Evolutionary conservation across 148 eudicot genomes (phyloP), one percentile per base, ranked within the genome.

Genomic region (Silene uniflora): DNA sequence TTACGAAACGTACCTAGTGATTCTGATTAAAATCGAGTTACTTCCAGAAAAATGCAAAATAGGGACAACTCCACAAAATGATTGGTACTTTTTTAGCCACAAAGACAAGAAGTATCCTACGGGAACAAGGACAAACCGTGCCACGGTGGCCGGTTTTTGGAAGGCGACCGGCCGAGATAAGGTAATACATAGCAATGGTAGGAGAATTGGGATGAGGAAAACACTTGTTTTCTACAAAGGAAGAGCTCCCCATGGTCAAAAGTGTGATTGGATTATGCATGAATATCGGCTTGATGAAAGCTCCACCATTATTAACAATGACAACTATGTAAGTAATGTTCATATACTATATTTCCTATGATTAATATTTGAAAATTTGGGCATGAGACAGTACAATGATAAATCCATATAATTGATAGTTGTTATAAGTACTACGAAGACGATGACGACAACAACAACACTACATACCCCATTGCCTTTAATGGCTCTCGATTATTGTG

Each of bases 81-180:
- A 87, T 39, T 85, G 88, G 88, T 87, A 87, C 71, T 83, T 87
- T 72, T 87, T 87, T 73, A 87, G 87, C 67, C 88, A 85, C 80
- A 87, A 87, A 62, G 90, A 85, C 76, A 87, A 87, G 80, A 87
- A 87, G 54, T 87, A 87, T 74, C 88, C 90, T 0, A 87, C 88
- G 12, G 90, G 90, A 7, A 87, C 82, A 9, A 77, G 90, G 60
- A 85, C 90, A 0, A 87, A 87, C 66, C 82, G 90, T 0, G 90
- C 90, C 16, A 87, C 90, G 6, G 80, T 67, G 32, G 81, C 86
- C 67, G 90, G 90, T 46, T 87, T 87, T 58, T 87, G 90, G 90
- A 87, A 87, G 74, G 88, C 90, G 1, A 87, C 90, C 0, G 90
- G 90, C 0, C 82, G 90, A 10, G 90, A 87, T 75, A 87, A 87